Percentiles rank a stretch among this genome's conserved stretches.
These are phyloP conservation scores for Castanea mollissima DNA, from an alignment of 306 rosid species.

Conservation along the genomic window DNA sequence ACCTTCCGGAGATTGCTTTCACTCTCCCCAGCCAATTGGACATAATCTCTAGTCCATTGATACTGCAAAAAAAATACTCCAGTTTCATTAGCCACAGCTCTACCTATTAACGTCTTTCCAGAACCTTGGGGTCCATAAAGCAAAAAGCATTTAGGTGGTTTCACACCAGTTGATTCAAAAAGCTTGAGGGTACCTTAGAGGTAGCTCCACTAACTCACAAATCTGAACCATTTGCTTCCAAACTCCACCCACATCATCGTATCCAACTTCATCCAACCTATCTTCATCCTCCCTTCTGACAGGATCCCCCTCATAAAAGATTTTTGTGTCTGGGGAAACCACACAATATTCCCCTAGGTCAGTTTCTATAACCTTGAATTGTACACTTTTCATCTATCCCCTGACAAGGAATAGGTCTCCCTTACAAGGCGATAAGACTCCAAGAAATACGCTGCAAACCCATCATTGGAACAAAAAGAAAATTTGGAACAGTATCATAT, in stretches of 20 bases:
- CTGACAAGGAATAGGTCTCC: conserved; percentile 65
- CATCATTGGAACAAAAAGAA: not conserved
- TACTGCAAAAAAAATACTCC: conserved; percentile 70
- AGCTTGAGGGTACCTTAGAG: conserved; percentile 70
- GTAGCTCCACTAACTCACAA: conserved; percentile 66
- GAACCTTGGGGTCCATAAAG: conserved; percentile 70
- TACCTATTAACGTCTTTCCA: conserved; percentile 61
- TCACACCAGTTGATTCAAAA: conserved; percentile 63
- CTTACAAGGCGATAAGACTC: conserved; percentile 67
- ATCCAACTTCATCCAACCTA: conserved; percentile 61
- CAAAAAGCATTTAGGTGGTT: conserved; percentile 68
- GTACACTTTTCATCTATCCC: conserved; percentile 71
- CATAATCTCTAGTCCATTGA: conserved; percentile 68
- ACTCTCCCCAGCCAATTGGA: conserved; percentile 71
- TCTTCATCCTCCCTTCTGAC: conserved; percentile 68
- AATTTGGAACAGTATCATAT: not conserved
- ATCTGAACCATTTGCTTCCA: conserved; percentile 76
- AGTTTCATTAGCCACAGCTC: conserved; percentile 72
- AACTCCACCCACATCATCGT: conserved; percentile 74
- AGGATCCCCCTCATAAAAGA: conserved; percentile 71
- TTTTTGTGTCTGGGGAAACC: conserved; percentile 67
- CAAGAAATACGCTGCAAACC: not conserved
- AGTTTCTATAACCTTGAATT: conserved; percentile 67
- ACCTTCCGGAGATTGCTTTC: conserved; percentile 74
- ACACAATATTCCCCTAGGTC: conserved; percentile 66